Evolutionary conservation across 1,139 yeast species (phyloP).

Genomic region (Hyphopichia wangnamkhiaoensis): DNA sequence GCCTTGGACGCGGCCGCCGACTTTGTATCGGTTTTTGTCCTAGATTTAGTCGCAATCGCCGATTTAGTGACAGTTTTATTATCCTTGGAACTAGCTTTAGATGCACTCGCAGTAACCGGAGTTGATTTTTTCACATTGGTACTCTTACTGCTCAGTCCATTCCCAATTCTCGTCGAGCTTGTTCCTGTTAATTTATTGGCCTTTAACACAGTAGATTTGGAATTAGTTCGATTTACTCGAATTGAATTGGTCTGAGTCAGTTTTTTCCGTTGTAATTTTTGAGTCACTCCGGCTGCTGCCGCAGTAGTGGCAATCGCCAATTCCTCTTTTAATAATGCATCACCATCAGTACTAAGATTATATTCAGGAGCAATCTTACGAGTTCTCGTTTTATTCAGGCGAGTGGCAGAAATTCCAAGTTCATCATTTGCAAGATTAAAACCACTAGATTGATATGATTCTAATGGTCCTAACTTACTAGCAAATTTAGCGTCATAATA

Average conservation of each 20-base stretch:
- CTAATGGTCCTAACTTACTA: background rate
- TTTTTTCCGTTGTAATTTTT: too few relatives aligned
- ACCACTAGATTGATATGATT: background rate
- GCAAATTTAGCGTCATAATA: background rate
- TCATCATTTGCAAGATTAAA: background rate
- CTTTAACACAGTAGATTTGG: conserved; percentile 3
- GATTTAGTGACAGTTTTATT: too few relatives aligned
- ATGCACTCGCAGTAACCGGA: too few relatives aligned
- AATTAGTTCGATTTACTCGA: background rate
- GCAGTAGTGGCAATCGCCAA: background rate
- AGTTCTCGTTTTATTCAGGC: background rate
- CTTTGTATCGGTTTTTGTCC: too few relatives aligned
- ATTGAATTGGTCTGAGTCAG: too few relatives aligned
- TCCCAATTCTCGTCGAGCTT: background rate
- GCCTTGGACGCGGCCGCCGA: too few relatives aligned
- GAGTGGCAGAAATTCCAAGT: background rate
- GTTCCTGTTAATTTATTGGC: background rate
- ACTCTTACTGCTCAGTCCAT: background rate
- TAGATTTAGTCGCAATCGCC: too few relatives aligned
- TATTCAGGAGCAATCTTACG: conserved; percentile 11
- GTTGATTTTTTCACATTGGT: background rate
- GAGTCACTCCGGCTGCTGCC: too few relatives aligned
- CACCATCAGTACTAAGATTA: conserved; percentile 25
- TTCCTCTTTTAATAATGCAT: conserved; percentile 15
- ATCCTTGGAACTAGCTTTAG: too few relatives aligned